Conservation (phyloP, 2,329 filamentous ascomycete species). For the Hymenoscyphus salicellus region DNA sequence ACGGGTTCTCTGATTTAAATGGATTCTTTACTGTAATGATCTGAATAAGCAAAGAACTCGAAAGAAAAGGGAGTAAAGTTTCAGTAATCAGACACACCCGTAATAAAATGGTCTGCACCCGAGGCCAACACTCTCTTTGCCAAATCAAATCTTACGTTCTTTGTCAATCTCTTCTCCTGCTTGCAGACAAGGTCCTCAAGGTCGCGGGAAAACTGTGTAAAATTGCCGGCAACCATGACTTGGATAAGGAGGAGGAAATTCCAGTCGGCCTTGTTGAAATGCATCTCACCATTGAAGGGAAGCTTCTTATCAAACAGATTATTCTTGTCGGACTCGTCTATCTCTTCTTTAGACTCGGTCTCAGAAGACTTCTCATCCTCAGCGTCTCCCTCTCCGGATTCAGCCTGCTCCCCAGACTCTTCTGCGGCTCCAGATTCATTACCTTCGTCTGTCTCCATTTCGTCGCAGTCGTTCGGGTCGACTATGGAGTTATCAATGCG, state of each 20-base stretch:
- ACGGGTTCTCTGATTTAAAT: background rate
- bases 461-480: background rate
- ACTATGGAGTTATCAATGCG: background rate
- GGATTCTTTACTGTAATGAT: background rate
- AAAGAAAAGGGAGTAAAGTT: background rate
- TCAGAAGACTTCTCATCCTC: background rate
- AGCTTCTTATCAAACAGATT: background rate
- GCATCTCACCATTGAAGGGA: background rate
- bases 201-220: background rate
- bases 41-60: background rate
- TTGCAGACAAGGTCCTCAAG: background rate
- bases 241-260: background rate
- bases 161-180: background rate
- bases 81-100: background rate
- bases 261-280: background rate
- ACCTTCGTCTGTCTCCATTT: background rate
- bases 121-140: background rate
- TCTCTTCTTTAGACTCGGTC: no score
- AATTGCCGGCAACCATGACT: background rate
- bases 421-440: background rate
- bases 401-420: background rate
- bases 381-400: background rate
- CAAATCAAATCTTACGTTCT: background rate
- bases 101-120: background rate
- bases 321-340: no score